Evolutionary conservation across 805 yeast species (phyloP).

Genomic region (Deakozyma indianensis): DNA sequence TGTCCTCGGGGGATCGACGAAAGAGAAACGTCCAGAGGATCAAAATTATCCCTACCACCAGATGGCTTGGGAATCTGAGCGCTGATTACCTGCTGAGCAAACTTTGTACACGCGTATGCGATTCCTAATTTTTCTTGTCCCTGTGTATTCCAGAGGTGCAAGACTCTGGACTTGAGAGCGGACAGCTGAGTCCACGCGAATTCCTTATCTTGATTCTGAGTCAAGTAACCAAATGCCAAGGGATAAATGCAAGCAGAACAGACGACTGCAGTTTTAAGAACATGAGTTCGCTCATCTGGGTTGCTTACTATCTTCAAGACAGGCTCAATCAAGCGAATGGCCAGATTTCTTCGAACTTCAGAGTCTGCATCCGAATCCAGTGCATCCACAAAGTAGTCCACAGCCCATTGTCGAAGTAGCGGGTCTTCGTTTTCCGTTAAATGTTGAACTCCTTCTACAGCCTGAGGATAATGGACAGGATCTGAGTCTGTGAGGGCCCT

Average conservation of each 20-base stretch:
- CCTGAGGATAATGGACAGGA: conserved; percentile 22
- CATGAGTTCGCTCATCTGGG: conserved; percentile 16
- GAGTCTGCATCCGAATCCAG: conserved; percentile 14
- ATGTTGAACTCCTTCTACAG: conserved; percentile 23
- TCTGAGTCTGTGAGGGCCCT: conserved; percentile 10
- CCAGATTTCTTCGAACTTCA: conserved; percentile 11
- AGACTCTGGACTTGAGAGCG: conserved; percentile 41
- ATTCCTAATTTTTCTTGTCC: conserved; percentile 27
- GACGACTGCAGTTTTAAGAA: conserved; percentile 25
- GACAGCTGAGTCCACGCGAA: conserved; percentile 42
- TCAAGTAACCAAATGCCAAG: conserved; percentile 28
- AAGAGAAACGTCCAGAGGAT: conserved; percentile 29
- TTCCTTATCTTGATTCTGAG: conserved; percentile 21
- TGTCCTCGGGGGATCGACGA: conserved; percentile 42
- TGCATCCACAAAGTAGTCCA: conserved; percentile 23
- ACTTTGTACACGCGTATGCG: conserved; percentile 57
- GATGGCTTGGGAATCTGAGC: conserved; percentile 25
- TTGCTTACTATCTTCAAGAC: conserved; percentile 16
- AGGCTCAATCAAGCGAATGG: conserved; percentile 15
- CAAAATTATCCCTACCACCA: not conserved
- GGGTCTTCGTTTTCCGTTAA: conserved; percentile 21
- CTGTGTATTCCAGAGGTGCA: conserved; percentile 39
- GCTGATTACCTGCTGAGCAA: conserved; percentile 45
- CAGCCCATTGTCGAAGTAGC: conserved; percentile 22
- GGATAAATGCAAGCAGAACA: conserved; percentile 33